phyloP scores from a whole-genome alignment of 2,329 filamentous ascomycete genomes.

The Trichophyton equinum region DNA sequence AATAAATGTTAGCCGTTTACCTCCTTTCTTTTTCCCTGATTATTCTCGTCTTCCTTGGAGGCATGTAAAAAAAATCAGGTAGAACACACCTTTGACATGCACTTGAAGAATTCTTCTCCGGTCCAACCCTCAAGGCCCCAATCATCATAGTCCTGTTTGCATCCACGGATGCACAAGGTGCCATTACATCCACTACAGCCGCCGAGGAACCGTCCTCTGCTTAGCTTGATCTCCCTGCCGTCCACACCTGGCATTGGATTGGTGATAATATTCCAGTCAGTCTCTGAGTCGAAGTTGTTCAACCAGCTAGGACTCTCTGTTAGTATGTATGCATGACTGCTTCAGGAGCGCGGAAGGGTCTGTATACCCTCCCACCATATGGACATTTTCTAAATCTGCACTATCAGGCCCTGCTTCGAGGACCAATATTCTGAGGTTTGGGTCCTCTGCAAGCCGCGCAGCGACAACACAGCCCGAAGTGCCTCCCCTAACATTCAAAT shows the following conservation, averaged over 20 bases:
- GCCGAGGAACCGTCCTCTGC: conserved; percentile 33
- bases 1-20: background rate
- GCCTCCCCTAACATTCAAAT: conserved; percentile 27
- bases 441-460: conserved; percentile 36
- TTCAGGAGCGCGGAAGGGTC: conserved; percentile 26
- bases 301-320: background rate
- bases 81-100: conserved; percentile 40
- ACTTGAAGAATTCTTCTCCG: conserved; percentile 44
- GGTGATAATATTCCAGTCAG: conserved; percentile 36
- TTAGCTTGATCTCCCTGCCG: conserved; percentile 32
- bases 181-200: conserved; percentile 35
- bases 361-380: conserved; percentile 33
- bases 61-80: background rate
- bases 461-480: conserved; percentile 40
- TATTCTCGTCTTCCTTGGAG: background rate
- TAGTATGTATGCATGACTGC: background rate
- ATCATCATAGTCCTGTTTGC: conserved; percentile 33
- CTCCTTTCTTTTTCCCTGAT: background rate
- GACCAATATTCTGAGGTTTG: conserved; percentile 30
- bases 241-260: conserved; percentile 29
- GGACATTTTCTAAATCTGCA: conserved; percentile 34
- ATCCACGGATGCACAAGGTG: conserved; percentile 33
- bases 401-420: conserved; percentile 39
- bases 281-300: conserved; percentile 29
- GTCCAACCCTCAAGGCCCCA: conserved; percentile 43